A percentile compares a stretch with the other conserved stretches of the same genome.
phyloP scores from a whole-genome alignment of 2,329 filamentous ascomycete species.

The Trichophyton benhamiae region DNA sequence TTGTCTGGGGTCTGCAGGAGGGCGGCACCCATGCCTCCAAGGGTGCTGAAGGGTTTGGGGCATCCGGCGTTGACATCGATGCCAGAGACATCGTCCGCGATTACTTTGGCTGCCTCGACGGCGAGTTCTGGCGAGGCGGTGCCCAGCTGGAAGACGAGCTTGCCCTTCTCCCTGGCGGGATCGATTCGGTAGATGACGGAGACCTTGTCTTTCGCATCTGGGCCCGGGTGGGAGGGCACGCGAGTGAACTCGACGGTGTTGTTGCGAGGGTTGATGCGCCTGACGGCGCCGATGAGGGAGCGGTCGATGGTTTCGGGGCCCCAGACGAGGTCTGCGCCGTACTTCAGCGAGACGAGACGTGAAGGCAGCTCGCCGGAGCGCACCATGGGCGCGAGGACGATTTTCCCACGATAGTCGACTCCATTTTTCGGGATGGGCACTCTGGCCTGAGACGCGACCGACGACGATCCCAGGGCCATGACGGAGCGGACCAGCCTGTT shows the following conservation, averaged over 20 bases:
- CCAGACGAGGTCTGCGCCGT: conserved; percentile 95
- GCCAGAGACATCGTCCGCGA: conserved; percentile 77
- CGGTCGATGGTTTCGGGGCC: conserved; percentile 91
- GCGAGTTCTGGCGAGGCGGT: conserved; percentile 72
- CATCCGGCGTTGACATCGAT: conserved; percentile 98
- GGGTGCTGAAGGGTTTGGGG: conserved; percentile 90
- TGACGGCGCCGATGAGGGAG: conserved; percentile 75
- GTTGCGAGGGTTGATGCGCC: conserved; percentile 62
- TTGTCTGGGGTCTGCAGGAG: conserved; percentile 74
- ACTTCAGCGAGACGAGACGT: conserved; percentile 75
- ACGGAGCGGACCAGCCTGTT: background rate
- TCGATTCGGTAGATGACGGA: conserved; percentile 77
- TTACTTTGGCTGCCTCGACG: conserved; percentile 68
- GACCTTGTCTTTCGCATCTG: conserved; percentile 32
- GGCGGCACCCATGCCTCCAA: conserved; percentile 89
- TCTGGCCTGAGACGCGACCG: conserved; percentile 16
- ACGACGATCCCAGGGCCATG: background rate
- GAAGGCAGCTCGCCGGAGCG: conserved; percentile 92
- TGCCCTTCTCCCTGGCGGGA: conserved; percentile 59
- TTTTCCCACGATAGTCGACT: conserved; percentile 84
- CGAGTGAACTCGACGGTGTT: conserved; percentile 77
- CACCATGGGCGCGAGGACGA: conserved; percentile 96
- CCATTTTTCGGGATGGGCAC: conserved; percentile 79
- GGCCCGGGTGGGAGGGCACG: conserved; percentile 54
- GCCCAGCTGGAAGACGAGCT: conserved; percentile 83